These are phyloP conservation scores for Umbelopsis vinacea DNA, from an alignment of 192 early-diverging fungal genomes.

Conservation along the genomic window DNA sequence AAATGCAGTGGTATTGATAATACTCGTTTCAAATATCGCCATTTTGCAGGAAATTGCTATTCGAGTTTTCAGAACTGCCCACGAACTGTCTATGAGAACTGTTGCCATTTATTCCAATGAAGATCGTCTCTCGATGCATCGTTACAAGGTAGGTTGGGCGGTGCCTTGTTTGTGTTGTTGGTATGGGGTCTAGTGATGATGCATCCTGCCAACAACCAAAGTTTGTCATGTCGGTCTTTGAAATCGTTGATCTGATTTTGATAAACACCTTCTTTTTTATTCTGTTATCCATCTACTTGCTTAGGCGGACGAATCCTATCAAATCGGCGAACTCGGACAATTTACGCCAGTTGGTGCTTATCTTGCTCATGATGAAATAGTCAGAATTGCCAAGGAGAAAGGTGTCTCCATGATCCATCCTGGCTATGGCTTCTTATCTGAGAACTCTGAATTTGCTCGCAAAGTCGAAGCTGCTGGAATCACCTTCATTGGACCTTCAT, in stretches of 20 bases:
- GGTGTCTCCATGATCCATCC: constrained; percentile 91
- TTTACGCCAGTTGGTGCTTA: constrained; percentile 95
- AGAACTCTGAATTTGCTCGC: constrained; percentile 91
- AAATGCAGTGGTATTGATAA: neutral
- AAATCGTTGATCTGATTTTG: constrained; percentile 21
- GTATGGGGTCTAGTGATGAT: neutral
- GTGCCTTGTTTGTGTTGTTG: neutral
- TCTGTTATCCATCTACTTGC: constrained; percentile 4
- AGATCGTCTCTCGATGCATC: constrained; percentile 91
- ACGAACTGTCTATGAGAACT: constrained; percentile 89
- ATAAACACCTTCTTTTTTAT: constrained; percentile 18
- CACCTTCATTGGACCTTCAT: constrained; percentile 87
- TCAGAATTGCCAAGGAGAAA: constrained; percentile 81
- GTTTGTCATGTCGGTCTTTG: neutral
- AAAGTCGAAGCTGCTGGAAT: constrained; percentile 90
- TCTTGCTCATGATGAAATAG: constrained; percentile 91
- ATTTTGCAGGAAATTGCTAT: constrained; percentile 85
- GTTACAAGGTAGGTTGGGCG: constrained; percentile 73
- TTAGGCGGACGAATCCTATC: constrained; percentile 93
- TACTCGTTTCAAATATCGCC: neutral
- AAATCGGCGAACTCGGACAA: constrained; percentile 83
- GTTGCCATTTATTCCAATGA: constrained; percentile 91
- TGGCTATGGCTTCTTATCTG: constrained; percentile 95
- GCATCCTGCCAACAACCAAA: constrained; percentile 2
- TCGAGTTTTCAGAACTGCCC: constrained; percentile 90